Evolutionary conservation across 768 basidiomycete genomes (phyloP).

Genomic region (Auricularia sp.): DNA sequence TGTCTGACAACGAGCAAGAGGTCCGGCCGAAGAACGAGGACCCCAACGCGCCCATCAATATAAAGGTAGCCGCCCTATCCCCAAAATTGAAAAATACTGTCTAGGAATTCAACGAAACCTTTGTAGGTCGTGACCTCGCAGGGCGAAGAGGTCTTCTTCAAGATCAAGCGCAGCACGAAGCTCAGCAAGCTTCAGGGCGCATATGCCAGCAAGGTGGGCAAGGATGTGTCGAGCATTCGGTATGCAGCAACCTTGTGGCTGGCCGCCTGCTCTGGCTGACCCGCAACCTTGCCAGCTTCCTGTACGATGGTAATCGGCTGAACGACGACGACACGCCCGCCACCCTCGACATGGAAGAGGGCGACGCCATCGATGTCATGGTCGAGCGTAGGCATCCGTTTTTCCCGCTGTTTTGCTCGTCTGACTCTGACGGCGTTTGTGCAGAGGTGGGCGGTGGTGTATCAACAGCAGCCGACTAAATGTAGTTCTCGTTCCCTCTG

Average conservation of each 20-base stretch:
- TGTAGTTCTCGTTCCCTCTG: constrained; percentile 7
- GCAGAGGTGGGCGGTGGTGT: constrained; percentile 1
- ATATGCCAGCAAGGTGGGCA: constrained; percentile 87
- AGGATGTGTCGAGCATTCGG: constrained; percentile 82
- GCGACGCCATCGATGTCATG: constrained; percentile 92
- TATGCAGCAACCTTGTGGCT: constrained; percentile 27
- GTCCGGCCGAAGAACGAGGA: constrained; percentile 44
- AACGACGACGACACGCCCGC: constrained; percentile 80
- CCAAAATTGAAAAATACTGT: neutral
- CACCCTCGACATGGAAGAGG: constrained; percentile 73
- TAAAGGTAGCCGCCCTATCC: constrained; percentile 45
- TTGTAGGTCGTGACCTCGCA: constrained; percentile 59
- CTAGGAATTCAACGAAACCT: neutral
- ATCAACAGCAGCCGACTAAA: neutral
- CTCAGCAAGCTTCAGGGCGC: constrained; percentile 87
- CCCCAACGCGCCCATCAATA: constrained; percentile 59
- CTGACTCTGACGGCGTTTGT: neutral
- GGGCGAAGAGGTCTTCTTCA: constrained; percentile 92
- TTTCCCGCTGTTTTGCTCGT: neutral
- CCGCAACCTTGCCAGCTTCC: constrained; percentile 45
- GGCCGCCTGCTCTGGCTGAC: neutral
- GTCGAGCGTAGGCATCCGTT: constrained; percentile 69
- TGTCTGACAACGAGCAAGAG: constrained; percentile 47
- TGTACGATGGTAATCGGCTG: constrained; percentile 85
- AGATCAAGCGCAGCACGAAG: constrained; percentile 90